A percentile compares a stretch with the other conserved stretches of the same genome.
Conservation (phyloP, 257 asterid genomes). For the Nicotiana sylvestris region DNA sequence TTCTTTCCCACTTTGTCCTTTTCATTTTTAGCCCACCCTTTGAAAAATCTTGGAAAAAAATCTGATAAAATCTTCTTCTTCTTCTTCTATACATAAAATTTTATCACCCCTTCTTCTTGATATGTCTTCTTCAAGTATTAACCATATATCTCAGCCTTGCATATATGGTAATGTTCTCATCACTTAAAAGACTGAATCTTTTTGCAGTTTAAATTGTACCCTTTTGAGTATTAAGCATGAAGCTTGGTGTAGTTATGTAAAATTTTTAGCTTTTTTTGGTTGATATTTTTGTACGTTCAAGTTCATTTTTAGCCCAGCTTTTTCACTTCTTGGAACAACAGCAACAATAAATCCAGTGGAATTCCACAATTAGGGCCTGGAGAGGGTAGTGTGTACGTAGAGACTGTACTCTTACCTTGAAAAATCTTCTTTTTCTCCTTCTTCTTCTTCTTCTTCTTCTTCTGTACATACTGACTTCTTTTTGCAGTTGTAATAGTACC, state of each 20-base stretch:
- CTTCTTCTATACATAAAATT: constrained; percentile 35
- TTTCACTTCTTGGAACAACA: no score
- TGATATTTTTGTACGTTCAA: not conserved
- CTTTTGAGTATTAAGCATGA: constrained; percentile 18
- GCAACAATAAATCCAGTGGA: no score
- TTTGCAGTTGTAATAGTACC: constrained; percentile 13
- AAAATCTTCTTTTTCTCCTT: no score
- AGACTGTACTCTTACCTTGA: no score
- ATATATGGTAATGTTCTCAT: constrained; percentile 52
- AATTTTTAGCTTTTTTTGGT: not conserved
- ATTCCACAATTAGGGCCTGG: no score
- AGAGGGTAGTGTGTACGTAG: no score
- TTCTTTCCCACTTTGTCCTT: constrained; percentile 23
- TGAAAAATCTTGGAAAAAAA: constrained; percentile 30
- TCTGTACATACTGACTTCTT: no score
- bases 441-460: no score
- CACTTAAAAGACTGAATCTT: constrained; percentile 7
- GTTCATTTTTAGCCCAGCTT: no score
- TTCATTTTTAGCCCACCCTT: constrained; percentile 25
- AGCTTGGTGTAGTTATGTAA: not conserved
- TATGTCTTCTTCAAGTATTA: constrained; percentile 75
- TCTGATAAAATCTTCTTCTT: constrained; percentile 40
- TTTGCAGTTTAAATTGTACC: constrained; percentile 20
- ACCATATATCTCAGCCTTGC: constrained; percentile 80
- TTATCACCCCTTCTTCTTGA: constrained; percentile 19